Base-by-base conservation (phyloP, 192 early-diverging fungal genomes). In the Coemansia sp. region DNA sequence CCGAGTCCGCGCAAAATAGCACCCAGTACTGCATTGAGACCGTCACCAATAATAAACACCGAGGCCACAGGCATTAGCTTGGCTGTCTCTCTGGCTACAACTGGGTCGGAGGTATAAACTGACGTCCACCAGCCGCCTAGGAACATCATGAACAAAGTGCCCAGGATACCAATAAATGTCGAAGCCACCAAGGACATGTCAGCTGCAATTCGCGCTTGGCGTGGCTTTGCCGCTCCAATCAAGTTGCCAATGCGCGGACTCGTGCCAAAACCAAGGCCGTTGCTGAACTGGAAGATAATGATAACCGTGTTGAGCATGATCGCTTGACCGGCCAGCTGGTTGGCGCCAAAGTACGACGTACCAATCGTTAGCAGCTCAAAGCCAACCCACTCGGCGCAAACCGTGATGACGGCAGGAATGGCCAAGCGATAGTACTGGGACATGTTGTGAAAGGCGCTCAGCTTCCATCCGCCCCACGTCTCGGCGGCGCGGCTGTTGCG, bases 401-500 rank as follows among this genome's bases (percentile, higher is more conserved):
- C 83, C 88, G 94, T 90, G 19, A 89, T 64, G 40, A 91, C 87
- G 3, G 90, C 87, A 15, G 93, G 91, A 8, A 91, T 48, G 6
- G 90, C 94, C 12, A 95, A 81, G 7, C 75, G 73, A 12, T 85
- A 71, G 68, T 90, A 85, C 45, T 85, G 76, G 9, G 78, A 62
- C 83, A 83, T 87, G 7, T 75, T 65, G 34, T 39, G 45, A 5
- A 82, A 59, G 19, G 80, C 68, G 0, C 61, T 69, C 44, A 62
- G 38, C 5, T 87, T 87, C 88, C 88, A 92, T 1, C 88, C 89
- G 48, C 91, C 91, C 92, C 90, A 95, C 10, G 81, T 82, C 17
- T 87, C 72, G 3, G 62, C 61, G n/a, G 89, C 89, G 13, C 83
- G 71, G n/a, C 92, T 70, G 32, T 82, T 60, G 61, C 75, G 78